These are phyloP conservation scores for Moesziomyces globuligerus DNA, from an alignment of 1,284 basidiomycete genomes.

Conservation along the genomic window DNA sequence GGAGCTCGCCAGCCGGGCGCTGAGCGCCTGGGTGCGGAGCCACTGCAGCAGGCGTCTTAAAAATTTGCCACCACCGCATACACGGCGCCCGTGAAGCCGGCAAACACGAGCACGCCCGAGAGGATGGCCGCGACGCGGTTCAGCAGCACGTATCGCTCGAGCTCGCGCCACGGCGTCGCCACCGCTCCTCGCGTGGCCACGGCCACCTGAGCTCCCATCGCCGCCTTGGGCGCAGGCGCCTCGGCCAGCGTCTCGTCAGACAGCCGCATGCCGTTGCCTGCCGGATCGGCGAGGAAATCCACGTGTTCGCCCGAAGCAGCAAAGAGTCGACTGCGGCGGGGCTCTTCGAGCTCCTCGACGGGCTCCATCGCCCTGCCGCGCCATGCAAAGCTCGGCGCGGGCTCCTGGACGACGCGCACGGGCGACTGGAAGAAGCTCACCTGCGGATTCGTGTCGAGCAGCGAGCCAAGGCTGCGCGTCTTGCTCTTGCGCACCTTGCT, in stretches of 20 bases:
- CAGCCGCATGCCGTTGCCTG: background rate
- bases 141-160: slow-evolving; percentile 52
- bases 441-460: slow-evolving; percentile 43
- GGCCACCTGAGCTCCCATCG: slow-evolving; percentile 10
- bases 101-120: slow-evolving; percentile 44
- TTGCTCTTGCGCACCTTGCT: slow-evolving; percentile 31
- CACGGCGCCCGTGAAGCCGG: slow-evolving; percentile 48
- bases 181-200: slow-evolving; percentile 7
- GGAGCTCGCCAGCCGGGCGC: background rate
- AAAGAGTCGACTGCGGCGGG: slow-evolving; percentile 24
- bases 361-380: slow-evolving; percentile 15
- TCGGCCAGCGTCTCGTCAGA: background rate
- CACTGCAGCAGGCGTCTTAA: slow-evolving; percentile 56
- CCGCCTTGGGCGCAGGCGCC: slow-evolving; percentile 5
- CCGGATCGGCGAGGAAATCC: slow-evolving; percentile 2
- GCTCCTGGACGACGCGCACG: slow-evolving; percentile 31
- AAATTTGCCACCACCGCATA: slow-evolving; percentile 53
- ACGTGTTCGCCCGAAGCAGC: slow-evolving; percentile 9
- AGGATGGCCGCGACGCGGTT: slow-evolving; percentile 53
- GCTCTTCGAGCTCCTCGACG: slow-evolving; percentile 18
- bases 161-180: slow-evolving; percentile 21
- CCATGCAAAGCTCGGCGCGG: slow-evolving; percentile 10
- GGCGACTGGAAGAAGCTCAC: slow-evolving; percentile 51
- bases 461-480: slow-evolving; percentile 28
- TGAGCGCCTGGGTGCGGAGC: slow-evolving; percentile 23